phyloP scores from a whole-genome alignment of 2,329 filamentous ascomycete species.

The Fonsecaea multimorphosa region DNA sequence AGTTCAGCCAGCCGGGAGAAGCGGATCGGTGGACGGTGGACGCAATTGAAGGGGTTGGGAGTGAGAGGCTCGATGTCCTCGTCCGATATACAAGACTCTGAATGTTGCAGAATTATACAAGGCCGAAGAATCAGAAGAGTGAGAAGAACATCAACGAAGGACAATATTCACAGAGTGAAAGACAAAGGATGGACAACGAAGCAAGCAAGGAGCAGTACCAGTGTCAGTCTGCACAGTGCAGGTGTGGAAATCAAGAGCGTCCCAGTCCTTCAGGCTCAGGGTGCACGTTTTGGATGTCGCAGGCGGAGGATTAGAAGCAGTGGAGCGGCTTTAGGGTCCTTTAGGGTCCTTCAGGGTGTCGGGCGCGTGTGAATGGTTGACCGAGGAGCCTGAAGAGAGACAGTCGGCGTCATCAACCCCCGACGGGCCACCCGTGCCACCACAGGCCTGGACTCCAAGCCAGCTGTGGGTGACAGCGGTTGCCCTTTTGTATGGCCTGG shows the following conservation, averaged over 20 bases:
- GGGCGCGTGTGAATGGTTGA: conserved; percentile 1
- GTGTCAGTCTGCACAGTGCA: conserved; percentile 7
- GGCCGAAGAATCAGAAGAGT: not conserved
- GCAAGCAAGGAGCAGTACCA: conserved; percentile 2
- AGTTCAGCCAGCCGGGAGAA: conserved; percentile 11
- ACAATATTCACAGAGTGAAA: conserved; percentile 18
- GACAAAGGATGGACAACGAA: conserved; percentile 15
- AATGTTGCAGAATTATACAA: not conserved
- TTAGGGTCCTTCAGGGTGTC: no score
- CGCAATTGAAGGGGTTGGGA: conserved; percentile 5
- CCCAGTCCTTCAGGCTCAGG: conserved; percentile 9
- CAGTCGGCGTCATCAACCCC: conserved; percentile 21
- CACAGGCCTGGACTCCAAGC: not conserved
- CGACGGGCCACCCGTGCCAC: no score
- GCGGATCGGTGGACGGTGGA: conserved; percentile 15
- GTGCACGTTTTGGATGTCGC: conserved; percentile 8
- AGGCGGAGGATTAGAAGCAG: not conserved
- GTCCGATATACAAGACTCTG: not conserved
- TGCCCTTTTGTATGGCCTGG: not conserved
- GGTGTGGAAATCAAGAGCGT: conserved; percentile 21
- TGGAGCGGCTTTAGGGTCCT: conserved; percentile 9
- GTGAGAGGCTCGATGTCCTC: not conserved
- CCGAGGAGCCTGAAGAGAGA: conserved; percentile 7
- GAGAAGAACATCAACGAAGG: conserved; percentile 23
- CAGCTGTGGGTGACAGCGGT: no score